Evolutionary conservation across 2,329 filamentous ascomycete species (phyloP).

Genomic region (Microsporum ferrugineum): DNA sequence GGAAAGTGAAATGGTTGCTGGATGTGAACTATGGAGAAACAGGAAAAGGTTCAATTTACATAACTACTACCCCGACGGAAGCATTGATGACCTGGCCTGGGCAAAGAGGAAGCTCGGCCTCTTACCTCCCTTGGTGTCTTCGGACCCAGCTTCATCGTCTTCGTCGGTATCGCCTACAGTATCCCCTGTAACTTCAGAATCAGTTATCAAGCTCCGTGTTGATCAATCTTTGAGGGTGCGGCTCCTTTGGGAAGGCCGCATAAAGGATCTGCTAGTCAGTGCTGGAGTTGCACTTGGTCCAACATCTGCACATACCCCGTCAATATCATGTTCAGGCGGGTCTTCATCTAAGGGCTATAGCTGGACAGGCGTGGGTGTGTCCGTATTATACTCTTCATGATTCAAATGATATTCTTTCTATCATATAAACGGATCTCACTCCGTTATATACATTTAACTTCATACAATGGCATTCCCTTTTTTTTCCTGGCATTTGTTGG

Average conservation of each 20-base stretch:
- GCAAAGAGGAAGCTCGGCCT: constrained; percentile 33
- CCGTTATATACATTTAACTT: not conserved
- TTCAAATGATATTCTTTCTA: not conserved
- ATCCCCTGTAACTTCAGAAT: constrained; percentile 47
- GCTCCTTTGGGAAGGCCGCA: constrained; percentile 80
- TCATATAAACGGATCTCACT: not conserved
- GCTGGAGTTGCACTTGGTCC: constrained; percentile 73
- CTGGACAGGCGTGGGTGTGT: constrained; percentile 33
- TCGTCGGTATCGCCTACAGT: constrained; percentile 40
- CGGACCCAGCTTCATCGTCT: constrained; percentile 14
- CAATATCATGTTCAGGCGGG: constrained; percentile 16
- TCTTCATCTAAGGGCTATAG: constrained; percentile 24
- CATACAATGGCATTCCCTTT: not conserved
- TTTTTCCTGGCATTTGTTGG: not conserved
- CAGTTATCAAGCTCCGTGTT: constrained; percentile 78
- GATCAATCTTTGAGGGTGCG: constrained; percentile 82
- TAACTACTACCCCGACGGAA: constrained; percentile 12
- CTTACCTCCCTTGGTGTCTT: constrained; percentile 5
- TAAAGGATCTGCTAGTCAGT: constrained; percentile 87
- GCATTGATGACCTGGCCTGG: constrained; percentile 31
- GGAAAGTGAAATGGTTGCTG: constrained; percentile 84
- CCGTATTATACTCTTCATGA: constrained; percentile 34
- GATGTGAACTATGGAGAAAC: constrained; percentile 83
- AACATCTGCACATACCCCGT: constrained; percentile 16
- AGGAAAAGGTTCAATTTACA: constrained; percentile 5